Evolutionary conservation across 2,329 filamentous ascomycete species (phyloP), one percentile per base, ranked within the genome.

Genomic region (Sarocladiaceae sp.): DNA sequence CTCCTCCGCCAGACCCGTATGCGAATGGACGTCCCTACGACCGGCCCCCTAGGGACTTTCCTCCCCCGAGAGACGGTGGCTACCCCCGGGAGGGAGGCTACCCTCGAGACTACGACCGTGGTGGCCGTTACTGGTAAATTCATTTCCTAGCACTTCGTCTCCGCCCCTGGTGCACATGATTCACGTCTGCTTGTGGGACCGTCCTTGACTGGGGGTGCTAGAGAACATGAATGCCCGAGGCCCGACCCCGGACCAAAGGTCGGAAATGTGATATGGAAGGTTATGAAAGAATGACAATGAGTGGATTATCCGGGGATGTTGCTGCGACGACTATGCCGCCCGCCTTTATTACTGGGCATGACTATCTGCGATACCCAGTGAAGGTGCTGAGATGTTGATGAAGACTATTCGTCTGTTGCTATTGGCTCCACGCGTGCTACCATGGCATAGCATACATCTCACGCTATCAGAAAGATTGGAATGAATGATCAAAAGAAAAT

Each of bases 1-100:
- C 80, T 40, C 73, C 82, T 45, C 74, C 80, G 41, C 67, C 40
- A 21, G 79, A 82, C 47, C 76, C 78, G 39, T 83, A 83, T 54
- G 68, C 65, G 53, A 77, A 75, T 51, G 74, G 73, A 34, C 70
- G 76, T 33, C 64, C 72, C 3, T 81, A 82, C 51, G 76, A 80
- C 45, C 73, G 76, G 15, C 70, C 70, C 27, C 66, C 73, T 7
- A 66, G 74, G 33, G 74, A 77, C 42, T 65, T 56, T 66, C 69
- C 48, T 74, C 81, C n/a, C n/a, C n/a, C 58, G 54, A 43, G 40
- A 16, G 40, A 43, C 3, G 26, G 26, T 23, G 40, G 40, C 15
- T 41, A 41, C 56, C 45, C 44, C 19, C 29, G 63, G 33, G 63
- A 65, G 42, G 57, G 60, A 20, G 56, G 57, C 43, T 66, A 66